Base-by-base conservation (phyloP, 2,329 filamentous ascomycete species). In the Colletotrichum coccodes region DNA sequence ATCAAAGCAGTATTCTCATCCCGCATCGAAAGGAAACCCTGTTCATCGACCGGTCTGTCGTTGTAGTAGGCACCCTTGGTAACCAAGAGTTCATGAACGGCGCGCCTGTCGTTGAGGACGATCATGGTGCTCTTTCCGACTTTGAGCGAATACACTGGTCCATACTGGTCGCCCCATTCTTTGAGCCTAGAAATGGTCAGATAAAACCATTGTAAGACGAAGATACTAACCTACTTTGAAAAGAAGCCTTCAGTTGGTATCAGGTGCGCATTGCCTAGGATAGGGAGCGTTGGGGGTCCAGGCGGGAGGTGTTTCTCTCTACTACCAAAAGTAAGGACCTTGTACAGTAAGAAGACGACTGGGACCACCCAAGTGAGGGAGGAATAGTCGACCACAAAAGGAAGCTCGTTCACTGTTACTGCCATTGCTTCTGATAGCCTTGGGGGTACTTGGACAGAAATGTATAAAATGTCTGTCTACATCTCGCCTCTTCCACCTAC, bases 21-120 rank as follows among this genome's bases (percentile, higher is more conserved):
- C 21, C 23, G n/a, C n/a, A 40, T 28, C 1, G 34, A 46, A 16
- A 3, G 14, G 12, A 4, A 47, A 62, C 4, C n/a, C n/a, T 68
- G 65, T n/a, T 46, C 44, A 16, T 64, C 65, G 7, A 12, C 7
- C 2, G 84, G 83, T 6, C 84, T 75, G 38, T 81, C 75, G 61
- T 79, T 84, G 72, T 83, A 85, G 9, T 81, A 79, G 32, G 74
- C 75, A 36, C 79, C 81, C 53, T 79, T 82, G 73, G 83, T 84
- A 72, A 86, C 84, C 14, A 86, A 61, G 3, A 84, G 76, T 54
- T 82, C 76, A 65, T 83, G 81, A 40, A 84, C 75, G 2, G 83
- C 71, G 1, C 74, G 71, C 5, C 79, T 79, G 44, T 80, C 77
- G 2, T 78, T 83, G 32, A 86, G 70, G 8, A 86, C 80, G 1